Base-by-base conservation (phyloP, 768 basidiomycete species). In the Coprinellus micaceus region DNA sequence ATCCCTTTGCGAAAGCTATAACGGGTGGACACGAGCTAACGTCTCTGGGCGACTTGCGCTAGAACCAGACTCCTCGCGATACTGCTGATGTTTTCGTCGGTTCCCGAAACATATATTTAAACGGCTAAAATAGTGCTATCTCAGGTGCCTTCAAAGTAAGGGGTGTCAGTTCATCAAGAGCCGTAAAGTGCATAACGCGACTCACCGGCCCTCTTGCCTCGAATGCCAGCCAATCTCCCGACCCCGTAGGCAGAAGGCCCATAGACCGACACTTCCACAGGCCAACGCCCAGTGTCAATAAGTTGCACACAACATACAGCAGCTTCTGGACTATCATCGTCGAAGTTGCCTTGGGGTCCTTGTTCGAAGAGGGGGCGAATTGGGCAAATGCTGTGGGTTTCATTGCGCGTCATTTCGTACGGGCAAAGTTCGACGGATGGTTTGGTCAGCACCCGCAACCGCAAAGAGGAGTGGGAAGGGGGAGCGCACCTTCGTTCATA, bases 171-270 rank as follows among this genome's bases (percentile, higher is more conserved):
- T n/a, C n/a, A n/a, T n/a, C n/a, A n/a, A n/a, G n/a, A n/a, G n/a
- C n/a, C n/a, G n/a, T n/a, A n/a, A n/a, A n/a, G n/a, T n/a, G n/a
- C n/a, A n/a, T n/a, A n/a, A n/a, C n/a, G n/a, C n/a, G 33, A 79
- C 85, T 63, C 63, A 94, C 90, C 64, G 69, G 52, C 33, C 84
- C 85, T 63, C 94, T 76, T 1, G 84, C 87, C 74, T 96, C 94
- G 62, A 98, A 98, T 13, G 91, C 93, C 51, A 96, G 74, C 93
- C 94, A 98, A 71, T 98, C 95, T 1, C 89, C 93, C 0, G 93
- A 91, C 1, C 95, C 93, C 1, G 85, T 88, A 0, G 94, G 94
- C 17, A 98, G 72, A 52, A 98, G 75, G 0, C 94, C 94, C 93
- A 98, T 94, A 0, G 87, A 82, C 29, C 85, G 84, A 71, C 94